Conservation (phyloP, 441 rosid species). For the Populus trichocarpa region DNA sequence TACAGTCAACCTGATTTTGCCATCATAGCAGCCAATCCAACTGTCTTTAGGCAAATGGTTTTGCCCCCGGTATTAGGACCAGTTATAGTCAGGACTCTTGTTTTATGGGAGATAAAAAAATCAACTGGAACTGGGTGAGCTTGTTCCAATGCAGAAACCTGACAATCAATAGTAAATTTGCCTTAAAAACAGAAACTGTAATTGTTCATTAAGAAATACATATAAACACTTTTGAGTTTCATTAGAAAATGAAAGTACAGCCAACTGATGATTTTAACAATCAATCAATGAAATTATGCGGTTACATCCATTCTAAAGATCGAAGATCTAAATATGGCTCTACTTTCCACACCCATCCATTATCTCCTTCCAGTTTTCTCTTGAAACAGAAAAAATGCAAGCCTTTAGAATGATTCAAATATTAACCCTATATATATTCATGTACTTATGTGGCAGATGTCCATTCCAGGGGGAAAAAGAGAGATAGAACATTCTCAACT, state of each 20-base stretch:
- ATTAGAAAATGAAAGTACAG: background rate
- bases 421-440: background rate
- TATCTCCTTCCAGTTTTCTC: constrained; percentile 35
- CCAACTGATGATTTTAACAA: background rate
- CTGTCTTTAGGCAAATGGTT: constrained; percentile 86
- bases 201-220: background rate
- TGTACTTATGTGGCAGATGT: background rate
- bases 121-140: constrained; percentile 76
- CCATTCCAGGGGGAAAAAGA: background rate
- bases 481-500: background rate
- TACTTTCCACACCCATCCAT: constrained; percentile 16
- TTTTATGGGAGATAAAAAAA: constrained; percentile 56
- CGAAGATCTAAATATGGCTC: constrained; percentile 29
- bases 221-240: background rate
- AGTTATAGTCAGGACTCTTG: constrained; percentile 83
- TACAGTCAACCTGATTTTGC: constrained; percentile 75
- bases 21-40: constrained; percentile 97
- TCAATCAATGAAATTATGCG: constrained; percentile 1
- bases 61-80: constrained; percentile 99
- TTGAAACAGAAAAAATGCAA: constrained; percentile 19
- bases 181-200: constrained; percentile 1
- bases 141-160: constrained; percentile 54
- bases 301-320: constrained; percentile 35
- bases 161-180: constrained; percentile 21
- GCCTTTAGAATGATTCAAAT: constrained; percentile 2